Evolutionary conservation across 2,329 filamentous ascomycete genomes (phyloP).

Genomic region (Penicillium sp.): DNA sequence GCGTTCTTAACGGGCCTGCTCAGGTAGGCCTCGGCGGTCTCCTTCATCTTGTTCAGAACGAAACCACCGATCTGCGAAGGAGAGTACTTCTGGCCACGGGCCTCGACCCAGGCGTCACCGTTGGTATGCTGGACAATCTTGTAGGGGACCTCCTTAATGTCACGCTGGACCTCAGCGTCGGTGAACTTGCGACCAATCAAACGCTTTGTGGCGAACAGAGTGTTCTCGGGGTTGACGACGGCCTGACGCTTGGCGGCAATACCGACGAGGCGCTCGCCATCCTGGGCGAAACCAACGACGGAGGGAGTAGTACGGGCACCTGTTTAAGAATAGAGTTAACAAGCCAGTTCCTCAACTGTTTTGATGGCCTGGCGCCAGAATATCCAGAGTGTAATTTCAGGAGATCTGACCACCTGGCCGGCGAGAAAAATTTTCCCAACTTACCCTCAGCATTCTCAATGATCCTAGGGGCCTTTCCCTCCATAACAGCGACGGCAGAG

Average conservation of each 20-base stretch:
- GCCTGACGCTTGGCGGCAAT: slow-evolving; percentile 97
- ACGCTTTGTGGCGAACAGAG: slow-evolving; percentile 96
- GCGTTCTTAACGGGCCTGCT: slow-evolving; percentile 90
- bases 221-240: slow-evolving; percentile 98
- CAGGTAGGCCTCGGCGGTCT: slow-evolving; percentile 91
- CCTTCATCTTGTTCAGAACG: slow-evolving; percentile 97
- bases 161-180: slow-evolving; percentile 88
- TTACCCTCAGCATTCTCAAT: slow-evolving; percentile 96
- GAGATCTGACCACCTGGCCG: slow-evolving; percentile 9
- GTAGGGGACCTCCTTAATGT: slow-evolving; percentile 96
- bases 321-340: slow-evolving; percentile 34
- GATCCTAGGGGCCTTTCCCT: slow-evolving; percentile 90
- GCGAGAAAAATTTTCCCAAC: slow-evolving; percentile 23
- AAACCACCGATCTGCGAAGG: slow-evolving; percentile 98
- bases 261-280: slow-evolving; percentile 93
- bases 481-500: slow-evolving; percentile 95
- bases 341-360: background rate
- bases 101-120: slow-evolving; percentile 92
- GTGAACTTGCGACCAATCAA: slow-evolving; percentile 97
- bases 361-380: background rate
- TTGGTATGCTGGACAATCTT: slow-evolving; percentile 98
- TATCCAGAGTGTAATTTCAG: background rate
- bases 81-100: slow-evolving; percentile 91
- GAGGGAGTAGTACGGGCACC: slow-evolving; percentile 88
- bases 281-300: slow-evolving; percentile 90